Base-by-base conservation (phyloP, 371 early-diverging fungal species). In the Fennellomyces sp. region DNA sequence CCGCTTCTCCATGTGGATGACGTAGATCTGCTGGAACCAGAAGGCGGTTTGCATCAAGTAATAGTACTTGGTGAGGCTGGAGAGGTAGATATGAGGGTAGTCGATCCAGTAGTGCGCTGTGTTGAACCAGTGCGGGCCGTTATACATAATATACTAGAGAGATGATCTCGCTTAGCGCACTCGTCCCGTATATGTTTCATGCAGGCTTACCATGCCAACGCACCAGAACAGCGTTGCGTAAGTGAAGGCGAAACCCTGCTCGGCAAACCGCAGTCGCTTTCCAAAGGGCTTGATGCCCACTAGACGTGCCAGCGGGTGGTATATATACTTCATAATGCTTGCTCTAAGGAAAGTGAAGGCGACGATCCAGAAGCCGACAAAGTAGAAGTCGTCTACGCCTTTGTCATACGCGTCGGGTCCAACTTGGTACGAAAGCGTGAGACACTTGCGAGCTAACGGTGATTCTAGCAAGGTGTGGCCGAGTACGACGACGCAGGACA, bases 11-110 rank as follows among this genome's bases (percentile, higher is more conserved):
- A 91, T 77, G 47, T 87, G 82, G 15, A 93, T 72, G 1, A 87
- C 84, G 58, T 87, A 82, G 36, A 90, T 56, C 63, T 90, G 90
- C 49, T 91, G 90, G 19, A 92, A 50, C 92, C 93, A 95, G 64
- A 91, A 93, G 2, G 89, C 87, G n/a, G 86, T 69, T 61, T 93
- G 90, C 62, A 85, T 76, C 55, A 94, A 71, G 65, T 94, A 95
- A 69, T 89, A 95, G 65, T 78, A 75, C 64, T 95, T 93, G 63
- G 86, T 75, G n/a, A 67, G 52, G 19, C 66, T 69, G 7, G 71
- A 67, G 15, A 85, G 65, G 5, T 80, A 75, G 0, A 75, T 80
- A 55, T 88, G 88, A 5, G 89, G 92, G 61, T 89, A 89, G 59
- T 79, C 85, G 30, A 82, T 82, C 90, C 92, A 91, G 61, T 76